Base-by-base conservation (phyloP, 805 yeast species). In the Starmerella apis region DNA sequence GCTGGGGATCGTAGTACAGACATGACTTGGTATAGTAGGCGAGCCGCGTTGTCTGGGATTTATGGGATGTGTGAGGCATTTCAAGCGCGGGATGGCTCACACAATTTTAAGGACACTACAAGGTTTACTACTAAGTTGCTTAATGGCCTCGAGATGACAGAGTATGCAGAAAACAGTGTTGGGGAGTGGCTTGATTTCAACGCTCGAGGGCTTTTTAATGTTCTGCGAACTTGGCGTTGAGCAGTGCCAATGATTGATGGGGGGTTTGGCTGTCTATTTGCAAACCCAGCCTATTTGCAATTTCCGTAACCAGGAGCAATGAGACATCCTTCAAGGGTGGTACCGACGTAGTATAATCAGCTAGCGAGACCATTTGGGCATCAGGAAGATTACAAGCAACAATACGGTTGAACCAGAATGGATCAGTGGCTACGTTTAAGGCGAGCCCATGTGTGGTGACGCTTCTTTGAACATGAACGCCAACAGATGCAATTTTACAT, bases 381-480 rank as follows among this genome's bases (percentile, higher is more conserved):
- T 75, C 77, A 0, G 82, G 78, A 30, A 88, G 69, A 1, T 97
- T 97, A 68, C 98, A 92, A 74, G 94, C 85, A 4, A 78, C 80
- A 55, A 85, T 77, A 0, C 72, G 70, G 52, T 86, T 81, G 58
- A 90, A 73, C 66, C 74, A 83, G 33, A 76, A 72, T 39, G 86
- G 71, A 59, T 87, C 87, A 0, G 95, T 86, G 28, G 61, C 54
- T 2, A 84, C 80, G 62, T 92, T 92, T 39, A 92, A 73, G 1
- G 90, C 85, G 14, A 90, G 71, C 0, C 99, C 98, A 67, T 88
- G 95, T 0, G 92, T 79, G 0, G 96, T 86, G 28, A 92, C 74
- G 11, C 83, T 79, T 51, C 96, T 69, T 54, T 86, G 81, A 6
- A 90, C 80, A 60, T 86, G 87, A 46, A 90, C 79, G 0, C 98